Conservation (phyloP, 2,329 filamentous ascomycete species). For the Orbilia oligospora region DNA sequence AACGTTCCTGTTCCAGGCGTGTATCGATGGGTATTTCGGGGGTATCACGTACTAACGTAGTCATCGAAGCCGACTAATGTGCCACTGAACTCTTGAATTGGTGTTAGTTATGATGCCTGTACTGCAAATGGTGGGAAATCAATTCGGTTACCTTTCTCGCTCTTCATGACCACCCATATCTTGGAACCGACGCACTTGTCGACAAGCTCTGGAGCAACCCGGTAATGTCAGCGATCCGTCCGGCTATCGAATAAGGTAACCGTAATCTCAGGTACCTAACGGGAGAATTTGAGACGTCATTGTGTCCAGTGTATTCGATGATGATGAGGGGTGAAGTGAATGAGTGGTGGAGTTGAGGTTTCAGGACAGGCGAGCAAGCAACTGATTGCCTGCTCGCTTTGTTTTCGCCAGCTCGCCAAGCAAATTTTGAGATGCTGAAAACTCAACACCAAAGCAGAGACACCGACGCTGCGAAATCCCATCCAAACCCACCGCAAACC, state of each 20-base stretch:
- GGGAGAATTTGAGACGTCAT: conserved; percentile 84
- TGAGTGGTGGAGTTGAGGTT: too few relatives aligned
- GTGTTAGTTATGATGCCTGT: conserved; percentile 50
- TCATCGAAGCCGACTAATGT: conserved; percentile 97
- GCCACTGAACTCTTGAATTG: conserved; percentile 85
- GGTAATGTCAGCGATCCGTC: conserved; percentile 17
- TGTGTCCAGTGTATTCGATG: conserved; percentile 59
- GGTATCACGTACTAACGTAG: conserved; percentile 90
- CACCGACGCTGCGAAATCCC: conserved; percentile 7
- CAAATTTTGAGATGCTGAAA: conserved; percentile 39
- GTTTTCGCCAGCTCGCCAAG: conserved; percentile 23
- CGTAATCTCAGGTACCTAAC: conserved; percentile 71
- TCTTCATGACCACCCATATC: conserved; percentile 99
- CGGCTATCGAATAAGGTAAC: neutral
- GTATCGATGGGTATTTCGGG: conserved; percentile 19
- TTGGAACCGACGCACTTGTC: conserved; percentile 98
- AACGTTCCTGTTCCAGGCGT: neutral
- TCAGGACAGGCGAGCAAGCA: conserved; percentile 11
- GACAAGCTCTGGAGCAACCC: conserved; percentile 81
- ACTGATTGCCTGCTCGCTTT: conserved; percentile 1
- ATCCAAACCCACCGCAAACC: neutral
- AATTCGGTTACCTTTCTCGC: conserved; percentile 83
- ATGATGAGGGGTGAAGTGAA: neutral
- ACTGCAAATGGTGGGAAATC: conserved; percentile 13
- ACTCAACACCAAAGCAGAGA: conserved; percentile 22